phyloP scores from a whole-genome alignment of 192 early-diverging fungal species.

The Podila epigama region DNA sequence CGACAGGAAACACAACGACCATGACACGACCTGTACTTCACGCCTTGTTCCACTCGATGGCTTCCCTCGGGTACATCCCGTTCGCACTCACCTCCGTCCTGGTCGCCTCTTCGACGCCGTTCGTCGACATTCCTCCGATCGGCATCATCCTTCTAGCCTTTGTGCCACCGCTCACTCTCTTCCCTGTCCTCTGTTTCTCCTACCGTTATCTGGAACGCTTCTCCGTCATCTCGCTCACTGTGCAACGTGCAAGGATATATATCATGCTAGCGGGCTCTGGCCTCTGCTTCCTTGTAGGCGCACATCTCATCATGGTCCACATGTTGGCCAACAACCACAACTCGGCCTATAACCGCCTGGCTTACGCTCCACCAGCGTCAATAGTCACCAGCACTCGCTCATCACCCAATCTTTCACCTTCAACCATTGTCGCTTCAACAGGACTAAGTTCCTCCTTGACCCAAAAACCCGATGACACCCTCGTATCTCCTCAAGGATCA shows the following conservation, averaged over 20 bases:
- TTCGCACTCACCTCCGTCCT: slow-evolving; percentile 33
- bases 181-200: slow-evolving; percentile 27
- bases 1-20: not conserved
- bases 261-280: slow-evolving; percentile 40
- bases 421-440: not conserved
- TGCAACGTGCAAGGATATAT: slow-evolving; percentile 33
- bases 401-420: not conserved
- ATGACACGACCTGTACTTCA: slow-evolving; percentile 30
- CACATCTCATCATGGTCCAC: slow-evolving; percentile 32
- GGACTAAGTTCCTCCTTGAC: not conserved
- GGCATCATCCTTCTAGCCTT: slow-evolving; percentile 36
- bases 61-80: slow-evolving; percentile 38
- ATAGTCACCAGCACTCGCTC: too few species aligned
- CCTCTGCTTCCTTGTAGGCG: slow-evolving; percentile 20
- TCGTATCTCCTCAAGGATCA: not conserved
- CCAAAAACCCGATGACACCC: not conserved
- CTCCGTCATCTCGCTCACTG: slow-evolving; percentile 16
- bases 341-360: slow-evolving; percentile 11
- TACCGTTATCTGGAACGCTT: slow-evolving; percentile 37
- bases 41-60: slow-evolving; percentile 42
- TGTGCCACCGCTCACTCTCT: slow-evolving; percentile 25
- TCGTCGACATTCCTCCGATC: slow-evolving; percentile 25
- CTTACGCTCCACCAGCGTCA: not conserved
- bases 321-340: slow-evolving; percentile 13
- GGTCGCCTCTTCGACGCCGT: slow-evolving; percentile 26